Evolutionary conservation across 2,329 filamentous ascomycete species (phyloP).

Genomic region (Penicillium hesseltinei): DNA sequence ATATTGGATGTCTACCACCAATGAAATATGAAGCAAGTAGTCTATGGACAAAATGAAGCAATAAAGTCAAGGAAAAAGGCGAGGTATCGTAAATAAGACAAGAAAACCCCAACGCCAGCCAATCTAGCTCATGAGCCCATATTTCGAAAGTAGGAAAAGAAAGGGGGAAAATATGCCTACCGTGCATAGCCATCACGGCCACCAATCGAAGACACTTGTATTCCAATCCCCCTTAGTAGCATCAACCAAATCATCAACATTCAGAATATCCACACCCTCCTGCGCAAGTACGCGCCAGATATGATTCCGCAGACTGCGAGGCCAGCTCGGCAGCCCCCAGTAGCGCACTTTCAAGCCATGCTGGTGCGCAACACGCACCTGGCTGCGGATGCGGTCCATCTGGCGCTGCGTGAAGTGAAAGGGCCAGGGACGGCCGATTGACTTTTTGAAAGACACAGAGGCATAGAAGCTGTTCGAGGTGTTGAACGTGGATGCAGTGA

Average conservation of each 20-base stretch:
- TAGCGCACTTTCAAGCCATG: slow-evolving; percentile 57
- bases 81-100: slow-evolving; percentile 6
- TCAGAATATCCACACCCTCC: slow-evolving; percentile 57
- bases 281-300: slow-evolving; percentile 55
- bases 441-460: slow-evolving; percentile 50
- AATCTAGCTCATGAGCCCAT: background rate
- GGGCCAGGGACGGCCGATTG: slow-evolving; percentile 52
- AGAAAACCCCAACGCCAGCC: background rate
- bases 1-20: slow-evolving; percentile 1
- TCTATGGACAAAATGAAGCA: slow-evolving; percentile 6
- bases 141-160: background rate
- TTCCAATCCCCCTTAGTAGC: slow-evolving; percentile 52
- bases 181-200: slow-evolving; percentile 20
- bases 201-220: slow-evolving; percentile 34
- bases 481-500: slow-evolving; percentile 46
- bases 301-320: slow-evolving; percentile 52
- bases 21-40: background rate
- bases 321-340: slow-evolving; percentile 58
- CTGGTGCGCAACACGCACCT: slow-evolving; percentile 52
- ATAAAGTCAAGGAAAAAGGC: background rate
- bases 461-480: slow-evolving; percentile 58
- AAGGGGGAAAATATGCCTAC: background rate
- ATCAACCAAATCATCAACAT: slow-evolving; percentile 56
- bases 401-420: slow-evolving; percentile 49
- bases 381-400: slow-evolving; percentile 48